Base-by-base conservation (phyloP, 306 rosid genomes). In the Begonia masoniana region DNA sequence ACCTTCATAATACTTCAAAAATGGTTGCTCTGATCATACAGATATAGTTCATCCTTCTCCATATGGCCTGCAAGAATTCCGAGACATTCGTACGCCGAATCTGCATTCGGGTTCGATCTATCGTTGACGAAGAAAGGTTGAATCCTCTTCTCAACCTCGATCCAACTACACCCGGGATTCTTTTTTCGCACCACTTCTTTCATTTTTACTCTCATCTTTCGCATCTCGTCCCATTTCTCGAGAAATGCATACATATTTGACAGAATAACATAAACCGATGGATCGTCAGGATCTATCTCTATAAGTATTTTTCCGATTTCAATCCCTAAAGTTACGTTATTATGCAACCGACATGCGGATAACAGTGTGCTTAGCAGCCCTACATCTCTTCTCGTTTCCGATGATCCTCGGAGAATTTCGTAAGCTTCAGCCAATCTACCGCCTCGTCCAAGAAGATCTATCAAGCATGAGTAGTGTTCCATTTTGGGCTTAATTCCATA, bases 91-190 rank as follows among this genome's bases (percentile, higher is more conserved):
- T 71, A 66, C 5, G 78, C 69, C 59, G 59, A 61, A 36, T 78
- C 87, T 6, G 69, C 64, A 51, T 62, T 78, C 66, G 73, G 64
- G 55, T 74, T 72, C 59, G 78, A 78, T 52, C 81, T 60, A 68
- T 83, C 94, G 60, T 73, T 79, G 15, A 68, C 79, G 72, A 83
- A 83, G 60, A 87, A 87, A 39, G 83, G 69, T 6, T 69, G 78
- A 50, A 80, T 81, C 62, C 58, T 76, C 53, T 72, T 62, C 70
- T 81, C 65, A 68, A 78, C 73, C 75, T 83, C 94, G 51, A 78
- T 81, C 94, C 94, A 87, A 59, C 96, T 83, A 68, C 85, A 87
- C 41, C 94, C 91, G 10, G 91, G 89, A 43, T 57, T 81, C 70
- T 87, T 87, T 74, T 66, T 80, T 62, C 83, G 67, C 56, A 94